These are phyloP conservation scores for Tardiomyces blankii DNA, from an alignment of 1,139 yeast genomes.

Conservation along the genomic window DNA sequence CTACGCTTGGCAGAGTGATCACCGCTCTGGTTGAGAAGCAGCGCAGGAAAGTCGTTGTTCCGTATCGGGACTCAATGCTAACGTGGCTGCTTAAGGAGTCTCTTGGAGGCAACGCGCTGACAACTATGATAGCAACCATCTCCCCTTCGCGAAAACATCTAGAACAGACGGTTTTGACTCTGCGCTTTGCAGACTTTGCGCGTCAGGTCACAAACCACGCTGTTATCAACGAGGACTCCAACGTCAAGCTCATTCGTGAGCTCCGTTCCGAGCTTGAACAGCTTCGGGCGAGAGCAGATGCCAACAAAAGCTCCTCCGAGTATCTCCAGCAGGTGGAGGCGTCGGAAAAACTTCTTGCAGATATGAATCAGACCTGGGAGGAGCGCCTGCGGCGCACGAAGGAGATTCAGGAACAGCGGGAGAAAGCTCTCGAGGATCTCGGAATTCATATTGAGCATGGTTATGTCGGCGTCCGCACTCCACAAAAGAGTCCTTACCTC, in stretches of 20 bases:
- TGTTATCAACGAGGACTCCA: slow-evolving; percentile 34
- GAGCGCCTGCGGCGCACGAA: slow-evolving; percentile 15
- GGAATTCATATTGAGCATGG: slow-evolving; percentile 18
- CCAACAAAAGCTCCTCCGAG: not conserved
- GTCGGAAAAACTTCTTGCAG: slow-evolving; percentile 18
- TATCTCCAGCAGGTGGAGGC: slow-evolving; percentile 13
- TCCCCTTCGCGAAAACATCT: slow-evolving; percentile 57
- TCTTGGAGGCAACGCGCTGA: slow-evolving; percentile 75
- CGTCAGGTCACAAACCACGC: slow-evolving; percentile 44
- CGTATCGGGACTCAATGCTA: slow-evolving; percentile 49
- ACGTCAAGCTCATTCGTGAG: slow-evolving; percentile 19
- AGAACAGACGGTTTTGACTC: slow-evolving; percentile 70
- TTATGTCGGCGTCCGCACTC: slow-evolving; percentile 18
- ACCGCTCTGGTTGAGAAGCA: slow-evolving; percentile 43
- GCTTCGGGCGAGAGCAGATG: slow-evolving; percentile 10
- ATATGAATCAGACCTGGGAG: slow-evolving; percentile 21
- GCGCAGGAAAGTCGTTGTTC: slow-evolving; percentile 34
- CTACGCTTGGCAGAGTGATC: slow-evolving; percentile 87
- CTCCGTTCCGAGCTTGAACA: slow-evolving; percentile 17
- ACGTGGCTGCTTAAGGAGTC: slow-evolving; percentile 81
- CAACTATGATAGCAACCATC: slow-evolving; percentile 86
- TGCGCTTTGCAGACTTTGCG: slow-evolving; percentile 76
- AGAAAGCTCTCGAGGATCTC: slow-evolving; percentile 17
- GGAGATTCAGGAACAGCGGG: slow-evolving; percentile 17
- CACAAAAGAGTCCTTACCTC: slow-evolving; percentile 19